phyloP scores from a whole-genome alignment of 1,284 basidiomycete genomes.

The Trichosporon sp. region DNA sequence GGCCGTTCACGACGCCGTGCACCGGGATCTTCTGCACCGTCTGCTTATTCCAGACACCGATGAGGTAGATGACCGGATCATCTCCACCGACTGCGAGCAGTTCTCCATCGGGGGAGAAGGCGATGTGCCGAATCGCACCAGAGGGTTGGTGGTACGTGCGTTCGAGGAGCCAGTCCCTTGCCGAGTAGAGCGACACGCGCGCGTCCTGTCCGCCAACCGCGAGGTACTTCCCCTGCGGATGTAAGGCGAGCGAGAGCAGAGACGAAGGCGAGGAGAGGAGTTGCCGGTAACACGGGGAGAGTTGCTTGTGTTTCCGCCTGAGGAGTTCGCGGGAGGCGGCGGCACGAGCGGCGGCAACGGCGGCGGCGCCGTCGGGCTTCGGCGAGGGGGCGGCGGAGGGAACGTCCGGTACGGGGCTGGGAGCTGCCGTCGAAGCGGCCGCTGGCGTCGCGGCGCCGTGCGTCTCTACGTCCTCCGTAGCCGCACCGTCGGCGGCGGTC shows the following conservation, averaged over 20 bases:
- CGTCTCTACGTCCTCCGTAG: conserved; percentile 28
- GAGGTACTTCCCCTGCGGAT: conserved; percentile 42
- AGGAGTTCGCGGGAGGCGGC: conserved; percentile 29
- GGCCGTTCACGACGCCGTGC: conserved; percentile 35
- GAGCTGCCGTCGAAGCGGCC: conserved; percentile 3
- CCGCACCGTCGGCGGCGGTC: neutral
- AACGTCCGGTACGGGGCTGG: conserved; percentile 18
- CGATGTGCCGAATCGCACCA: conserved; percentile 44
- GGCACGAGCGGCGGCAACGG: conserved; percentile 21
- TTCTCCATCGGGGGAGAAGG: conserved; percentile 50
- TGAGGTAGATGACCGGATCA: conserved; percentile 42
- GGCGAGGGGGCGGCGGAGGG: neutral
- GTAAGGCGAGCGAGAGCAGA: conserved; percentile 41
- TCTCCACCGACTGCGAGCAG: conserved; percentile 50
- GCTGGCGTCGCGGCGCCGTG: conserved; percentile 17
- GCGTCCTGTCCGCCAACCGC: conserved; percentile 52
- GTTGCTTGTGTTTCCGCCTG: conserved; percentile 37
- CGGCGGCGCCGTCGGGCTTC: conserved; percentile 16
- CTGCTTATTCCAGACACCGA: conserved; percentile 40
- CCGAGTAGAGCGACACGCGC: conserved; percentile 43
- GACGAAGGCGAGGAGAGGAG: conserved; percentile 35
- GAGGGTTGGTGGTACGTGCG: conserved; percentile 47
- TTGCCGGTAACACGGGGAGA: conserved; percentile 37
- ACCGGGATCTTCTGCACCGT: conserved; percentile 40
- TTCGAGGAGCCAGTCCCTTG: conserved; percentile 45